These are phyloP conservation scores for Lasiodiplodia sp. DNA, from an alignment of 2,329 filamentous ascomycete species.

Conservation along the genomic window DNA sequence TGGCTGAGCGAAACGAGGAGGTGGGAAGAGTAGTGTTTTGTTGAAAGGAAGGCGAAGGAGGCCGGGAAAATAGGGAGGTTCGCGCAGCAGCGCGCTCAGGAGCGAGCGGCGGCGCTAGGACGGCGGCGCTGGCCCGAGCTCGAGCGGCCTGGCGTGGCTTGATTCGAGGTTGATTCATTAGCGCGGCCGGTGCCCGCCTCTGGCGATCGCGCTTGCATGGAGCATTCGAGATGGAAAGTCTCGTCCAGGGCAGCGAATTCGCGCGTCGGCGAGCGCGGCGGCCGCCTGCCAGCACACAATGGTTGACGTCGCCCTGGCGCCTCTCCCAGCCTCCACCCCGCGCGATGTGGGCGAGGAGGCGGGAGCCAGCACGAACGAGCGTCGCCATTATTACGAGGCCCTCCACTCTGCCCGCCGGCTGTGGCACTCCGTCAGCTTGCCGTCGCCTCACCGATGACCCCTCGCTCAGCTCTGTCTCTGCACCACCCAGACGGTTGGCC, in stretches of 20 bases:
- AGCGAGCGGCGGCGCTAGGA: constrained; percentile 25
- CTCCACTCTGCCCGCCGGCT: constrained; percentile 16
- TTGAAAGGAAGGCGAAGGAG: constrained; percentile 29
- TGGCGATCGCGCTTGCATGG: constrained; percentile 27
- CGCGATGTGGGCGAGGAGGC: constrained; percentile 24
- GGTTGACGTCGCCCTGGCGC: background rate
- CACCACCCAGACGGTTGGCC: constrained; percentile 3
- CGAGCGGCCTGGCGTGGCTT: constrained; percentile 27
- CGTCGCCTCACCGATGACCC: constrained; percentile 12
- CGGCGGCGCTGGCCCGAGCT: constrained; percentile 20
- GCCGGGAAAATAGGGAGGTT: constrained; percentile 31
- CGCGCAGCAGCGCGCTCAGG: constrained; percentile 26
- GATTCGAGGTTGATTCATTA: constrained; percentile 29
- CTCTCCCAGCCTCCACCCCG: constrained; percentile 21
- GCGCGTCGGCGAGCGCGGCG: background rate
- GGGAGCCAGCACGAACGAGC: constrained; percentile 1
- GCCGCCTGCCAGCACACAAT: constrained; percentile 1
- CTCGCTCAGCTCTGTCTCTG: constrained; percentile 6
- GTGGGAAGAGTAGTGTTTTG: constrained; percentile 31
- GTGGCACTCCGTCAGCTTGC: constrained; percentile 23
- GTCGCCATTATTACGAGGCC: constrained; percentile 25
- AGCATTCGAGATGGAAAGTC: constrained; percentile 15
- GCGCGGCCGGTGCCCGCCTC: constrained; percentile 26
- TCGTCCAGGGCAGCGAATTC: constrained; percentile 4
- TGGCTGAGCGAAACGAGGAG: constrained; percentile 34